These are phyloP conservation scores for Myxozyma lipomycoides DNA, from an alignment of 805 yeast genomes.

Conservation along the genomic window DNA sequence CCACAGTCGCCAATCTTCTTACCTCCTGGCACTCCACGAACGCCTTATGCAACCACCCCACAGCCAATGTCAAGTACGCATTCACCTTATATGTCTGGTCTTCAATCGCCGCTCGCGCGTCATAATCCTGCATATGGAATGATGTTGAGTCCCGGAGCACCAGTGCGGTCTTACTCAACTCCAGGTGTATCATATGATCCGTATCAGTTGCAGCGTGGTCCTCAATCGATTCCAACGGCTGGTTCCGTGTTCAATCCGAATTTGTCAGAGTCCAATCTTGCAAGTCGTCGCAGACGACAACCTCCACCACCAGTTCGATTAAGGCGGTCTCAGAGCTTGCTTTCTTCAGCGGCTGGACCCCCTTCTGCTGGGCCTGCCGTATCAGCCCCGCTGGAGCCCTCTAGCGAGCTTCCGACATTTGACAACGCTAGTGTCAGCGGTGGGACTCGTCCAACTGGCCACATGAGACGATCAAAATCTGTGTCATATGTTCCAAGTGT, in stretches of 20 bases:
- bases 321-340: constrained; percentile 20
- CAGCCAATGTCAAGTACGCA: background rate
- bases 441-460: background rate
- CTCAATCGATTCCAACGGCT: background rate
- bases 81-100: background rate
- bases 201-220: constrained; percentile 1
- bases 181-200: constrained; percentile 10
- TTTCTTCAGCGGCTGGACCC: constrained; percentile 8
- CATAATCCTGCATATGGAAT: background rate
- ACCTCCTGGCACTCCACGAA: background rate
- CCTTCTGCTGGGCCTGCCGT: background rate
- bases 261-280: constrained; percentile 14
- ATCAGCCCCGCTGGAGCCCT: no score
- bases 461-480: constrained; percentile 19
- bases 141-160: constrained; percentile 6
- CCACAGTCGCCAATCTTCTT: constrained; percentile 3
- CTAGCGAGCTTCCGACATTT: no score
- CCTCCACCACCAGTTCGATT: constrained; percentile 22
- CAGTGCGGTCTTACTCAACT: constrained; percentile 16
- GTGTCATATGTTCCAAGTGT: constrained; percentile 17
- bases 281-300: constrained; percentile 19
- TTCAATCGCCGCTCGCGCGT: constrained; percentile 6
- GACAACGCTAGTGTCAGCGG: background rate
- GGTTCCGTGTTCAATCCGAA: background rate
- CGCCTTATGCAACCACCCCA: constrained; percentile 1